Conservation (phyloP, 352 stramenopile genomes). For the Phytophthora pisi region DNA sequence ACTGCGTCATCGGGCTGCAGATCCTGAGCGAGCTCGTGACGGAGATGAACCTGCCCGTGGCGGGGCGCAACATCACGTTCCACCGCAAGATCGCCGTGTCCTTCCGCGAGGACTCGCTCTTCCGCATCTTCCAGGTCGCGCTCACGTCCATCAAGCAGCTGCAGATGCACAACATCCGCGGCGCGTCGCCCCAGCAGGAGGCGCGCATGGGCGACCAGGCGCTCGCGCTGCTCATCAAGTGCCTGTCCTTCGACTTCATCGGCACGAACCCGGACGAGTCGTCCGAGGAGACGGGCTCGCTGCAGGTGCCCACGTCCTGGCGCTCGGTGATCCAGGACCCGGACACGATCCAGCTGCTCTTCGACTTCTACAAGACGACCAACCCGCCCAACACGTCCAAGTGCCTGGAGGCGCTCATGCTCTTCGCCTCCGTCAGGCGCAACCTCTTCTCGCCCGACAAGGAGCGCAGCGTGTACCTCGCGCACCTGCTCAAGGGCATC, state of each 20-base stretch:
- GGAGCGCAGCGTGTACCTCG: constrained; percentile 94
- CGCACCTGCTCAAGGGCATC: constrained; percentile 93
- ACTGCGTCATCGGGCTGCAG: constrained; percentile 98
- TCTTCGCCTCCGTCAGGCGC: constrained; percentile 94
- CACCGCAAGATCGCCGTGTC: constrained; percentile 98
- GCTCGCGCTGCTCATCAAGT: constrained; percentile 93
- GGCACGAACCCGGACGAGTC: constrained; percentile 98
- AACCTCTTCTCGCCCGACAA: constrained; percentile 98
- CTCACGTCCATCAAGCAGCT: constrained; percentile 97
- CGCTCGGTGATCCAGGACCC: constrained; percentile 93
- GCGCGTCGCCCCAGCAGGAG: constrained; percentile 88
- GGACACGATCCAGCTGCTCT: constrained; percentile 94
- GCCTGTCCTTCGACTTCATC: constrained; percentile 99
- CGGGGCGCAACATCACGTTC: constrained; percentile 95
- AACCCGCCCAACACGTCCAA: constrained; percentile 93
- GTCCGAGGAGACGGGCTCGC: constrained; percentile 96
- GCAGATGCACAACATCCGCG: constrained; percentile 89
- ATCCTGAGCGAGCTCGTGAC: constrained; percentile 98
- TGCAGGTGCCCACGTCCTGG: constrained; percentile 98
- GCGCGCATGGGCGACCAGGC: constrained; percentile 93
- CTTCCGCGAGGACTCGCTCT: constrained; percentile 97
- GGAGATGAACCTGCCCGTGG: constrained; percentile 96
- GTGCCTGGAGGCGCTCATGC: constrained; percentile 96
- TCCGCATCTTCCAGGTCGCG: constrained; percentile 96
- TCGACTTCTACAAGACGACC: constrained; percentile 97